phyloP scores from a whole-genome alignment of 2,329 filamentous ascomycete genomes.

The Aspergillus flavus region DNA sequence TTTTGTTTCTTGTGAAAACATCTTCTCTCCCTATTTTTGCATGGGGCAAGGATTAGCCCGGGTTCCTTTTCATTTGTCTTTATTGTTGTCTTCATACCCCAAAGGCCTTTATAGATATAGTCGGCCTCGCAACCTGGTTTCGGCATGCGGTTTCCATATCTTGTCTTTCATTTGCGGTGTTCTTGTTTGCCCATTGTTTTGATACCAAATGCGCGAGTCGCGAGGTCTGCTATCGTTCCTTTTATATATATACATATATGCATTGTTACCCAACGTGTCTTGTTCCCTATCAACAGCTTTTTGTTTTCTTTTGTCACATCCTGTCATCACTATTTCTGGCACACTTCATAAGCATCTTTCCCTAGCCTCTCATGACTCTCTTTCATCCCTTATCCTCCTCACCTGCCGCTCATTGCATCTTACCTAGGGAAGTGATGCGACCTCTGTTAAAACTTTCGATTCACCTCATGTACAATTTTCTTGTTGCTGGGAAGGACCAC shows the following conservation, averaged over 20 bases:
- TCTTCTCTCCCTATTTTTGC: conserved; percentile 20
- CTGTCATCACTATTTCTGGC: conserved; percentile 5
- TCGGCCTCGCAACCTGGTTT: conserved; percentile 37
- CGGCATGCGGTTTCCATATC: conserved; percentile 25
- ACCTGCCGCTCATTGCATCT: conserved; percentile 21
- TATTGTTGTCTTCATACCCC: conserved; percentile 39
- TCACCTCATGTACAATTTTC: conserved; percentile 24
- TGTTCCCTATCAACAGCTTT: conserved; percentile 25
- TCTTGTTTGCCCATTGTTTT: conserved; percentile 27
- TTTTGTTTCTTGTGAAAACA: conserved; percentile 4
- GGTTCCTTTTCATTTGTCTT: conserved; percentile 27
- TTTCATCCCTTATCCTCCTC: conserved; percentile 15
- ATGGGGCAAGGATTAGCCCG: conserved; percentile 27
- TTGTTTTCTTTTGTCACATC: conserved; percentile 15
- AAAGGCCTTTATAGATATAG: conserved; percentile 42
- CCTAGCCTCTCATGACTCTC: conserved; percentile 8
- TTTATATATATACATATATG: conserved; percentile 24
- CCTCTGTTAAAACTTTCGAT: conserved; percentile 19
- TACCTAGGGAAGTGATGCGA: conserved; percentile 11
- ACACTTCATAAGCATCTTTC: conserved; percentile 14
- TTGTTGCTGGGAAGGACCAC: conserved; percentile 26
- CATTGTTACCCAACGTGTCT: conserved; percentile 13
- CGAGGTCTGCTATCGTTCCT: conserved; percentile 30
- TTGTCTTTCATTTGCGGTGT: conserved; percentile 24
- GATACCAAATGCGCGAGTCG: conserved; percentile 38